A percentile compares a stretch with the other conserved stretches of the same genome.
These are phyloP conservation scores for Agaricus bisporus DNA, from an alignment of 768 basidiomycete species.

Conservation along the genomic window DNA sequence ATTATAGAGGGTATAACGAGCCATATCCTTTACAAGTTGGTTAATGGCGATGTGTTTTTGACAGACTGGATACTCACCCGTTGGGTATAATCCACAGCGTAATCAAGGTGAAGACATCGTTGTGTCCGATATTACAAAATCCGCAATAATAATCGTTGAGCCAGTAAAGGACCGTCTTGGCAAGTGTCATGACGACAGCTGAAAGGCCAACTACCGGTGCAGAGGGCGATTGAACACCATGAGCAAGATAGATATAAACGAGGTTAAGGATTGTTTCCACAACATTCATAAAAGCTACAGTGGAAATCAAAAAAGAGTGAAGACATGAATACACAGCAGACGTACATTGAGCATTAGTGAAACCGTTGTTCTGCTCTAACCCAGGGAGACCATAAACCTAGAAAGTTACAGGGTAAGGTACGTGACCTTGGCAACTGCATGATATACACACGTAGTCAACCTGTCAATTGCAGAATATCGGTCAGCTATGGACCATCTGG, in stretches of 20 bases:
- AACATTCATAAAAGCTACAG: slow-evolving; percentile 67
- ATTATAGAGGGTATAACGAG: slow-evolving; percentile 64
- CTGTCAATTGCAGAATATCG: slow-evolving; percentile 12
- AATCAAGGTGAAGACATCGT: slow-evolving; percentile 42
- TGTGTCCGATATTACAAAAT: slow-evolving; percentile 73
- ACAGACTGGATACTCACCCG: slow-evolving; percentile 41
- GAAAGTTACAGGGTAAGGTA: background rate
- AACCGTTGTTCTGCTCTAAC: slow-evolving; percentile 62
- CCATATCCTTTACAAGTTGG: slow-evolving; percentile 52
- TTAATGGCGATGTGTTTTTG: background rate
- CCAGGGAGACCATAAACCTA: slow-evolving; percentile 73
- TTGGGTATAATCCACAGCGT: slow-evolving; percentile 73
- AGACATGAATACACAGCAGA: background rate
- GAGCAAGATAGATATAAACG: slow-evolving; percentile 68
- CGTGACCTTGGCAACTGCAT: background rate
- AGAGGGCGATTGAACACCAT: slow-evolving; percentile 51
- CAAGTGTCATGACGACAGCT: slow-evolving; percentile 69
- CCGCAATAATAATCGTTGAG: slow-evolving; percentile 74
- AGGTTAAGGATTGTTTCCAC: slow-evolving; percentile 75
- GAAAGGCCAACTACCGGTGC: slow-evolving; percentile 75
- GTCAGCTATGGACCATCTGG: no score
- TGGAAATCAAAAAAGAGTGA: background rate
- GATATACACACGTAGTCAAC: slow-evolving; percentile 27
- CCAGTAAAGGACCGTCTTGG: slow-evolving; percentile 84
- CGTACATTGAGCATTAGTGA: slow-evolving; percentile 82